phyloP scores from a whole-genome alignment of 495 filamentous ascomycete genomes.

The Penicillium ochrochloron region DNA sequence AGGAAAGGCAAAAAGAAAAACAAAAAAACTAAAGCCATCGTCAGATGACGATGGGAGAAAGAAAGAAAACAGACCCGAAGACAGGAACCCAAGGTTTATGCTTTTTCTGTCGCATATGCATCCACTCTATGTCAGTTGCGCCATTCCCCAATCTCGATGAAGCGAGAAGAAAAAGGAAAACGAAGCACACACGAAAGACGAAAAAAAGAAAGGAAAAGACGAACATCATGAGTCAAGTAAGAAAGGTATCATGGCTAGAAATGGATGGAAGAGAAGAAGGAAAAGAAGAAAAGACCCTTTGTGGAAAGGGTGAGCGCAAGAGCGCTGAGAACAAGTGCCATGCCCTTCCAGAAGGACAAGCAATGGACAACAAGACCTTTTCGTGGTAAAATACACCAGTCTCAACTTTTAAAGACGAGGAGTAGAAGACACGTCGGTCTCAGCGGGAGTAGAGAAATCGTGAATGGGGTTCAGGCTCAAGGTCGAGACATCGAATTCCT shows the following conservation, averaged over 20 bases:
- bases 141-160: constrained; percentile 24
- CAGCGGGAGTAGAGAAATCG: constrained; percentile 18
- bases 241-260: constrained; percentile 28
- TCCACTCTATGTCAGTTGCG: constrained; percentile 33
- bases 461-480: constrained; percentile 29
- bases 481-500: constrained; percentile 39
- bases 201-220: constrained; percentile 24
- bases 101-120: constrained; percentile 28
- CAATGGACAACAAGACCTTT: constrained; percentile 10
- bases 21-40: constrained; percentile 3
- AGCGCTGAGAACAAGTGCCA: constrained; percentile 15
- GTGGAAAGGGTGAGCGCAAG: constrained; percentile 2
- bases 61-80: constrained; percentile 11
- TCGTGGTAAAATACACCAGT: background rate
- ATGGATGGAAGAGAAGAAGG: constrained; percentile 20
- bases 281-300: constrained; percentile 14
- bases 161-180: constrained; percentile 23
- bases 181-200: constrained; percentile 13
- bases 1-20: constrained; percentile 21
- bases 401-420: constrained; percentile 7
- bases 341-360: constrained; percentile 27
- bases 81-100: constrained; percentile 22
- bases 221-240: constrained; percentile 8
- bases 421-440: constrained; percentile 14
- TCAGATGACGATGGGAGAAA: constrained; percentile 10